Evolutionary conservation across 1,284 basidiomycete genomes (phyloP).

Genomic region (Mrakiaceae sp.): DNA sequence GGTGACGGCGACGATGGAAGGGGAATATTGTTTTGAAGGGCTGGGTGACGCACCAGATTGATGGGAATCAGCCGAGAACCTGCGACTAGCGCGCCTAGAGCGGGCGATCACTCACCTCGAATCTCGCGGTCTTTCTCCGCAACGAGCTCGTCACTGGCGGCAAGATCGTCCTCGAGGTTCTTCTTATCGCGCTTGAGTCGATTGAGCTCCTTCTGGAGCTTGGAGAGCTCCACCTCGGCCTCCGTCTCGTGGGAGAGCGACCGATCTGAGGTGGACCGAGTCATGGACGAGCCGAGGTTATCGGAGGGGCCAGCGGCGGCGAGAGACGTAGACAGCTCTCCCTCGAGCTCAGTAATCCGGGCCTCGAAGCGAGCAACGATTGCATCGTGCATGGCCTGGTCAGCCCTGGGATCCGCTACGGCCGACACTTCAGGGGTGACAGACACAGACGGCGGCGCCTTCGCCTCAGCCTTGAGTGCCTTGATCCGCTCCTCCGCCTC

Average conservation of each 20-base stretch:
- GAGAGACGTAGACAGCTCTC: slow-evolving; percentile 17
- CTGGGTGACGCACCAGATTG: not conserved
- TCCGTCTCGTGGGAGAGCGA: not conserved
- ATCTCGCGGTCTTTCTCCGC: slow-evolving; percentile 22
- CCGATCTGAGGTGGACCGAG: not conserved
- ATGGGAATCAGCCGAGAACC: no score
- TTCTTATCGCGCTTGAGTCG: slow-evolving; percentile 21
- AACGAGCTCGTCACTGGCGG: slow-evolving; percentile 22
- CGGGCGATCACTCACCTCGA: not conserved
- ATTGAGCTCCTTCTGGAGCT: slow-evolving; percentile 22
- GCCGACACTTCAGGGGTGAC: not conserved
- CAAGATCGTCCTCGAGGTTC: slow-evolving; percentile 19
- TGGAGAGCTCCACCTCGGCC: slow-evolving; percentile 14
- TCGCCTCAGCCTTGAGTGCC: not conserved
- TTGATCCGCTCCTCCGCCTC: slow-evolving; percentile 15
- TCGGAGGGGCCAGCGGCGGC: not conserved
- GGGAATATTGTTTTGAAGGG: slow-evolving; percentile 20
- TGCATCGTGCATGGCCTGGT: not conserved
- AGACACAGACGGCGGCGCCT: not conserved
- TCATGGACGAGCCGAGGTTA: not conserved
- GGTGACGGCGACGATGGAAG: slow-evolving; percentile 8
- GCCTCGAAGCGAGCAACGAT: not conserved
- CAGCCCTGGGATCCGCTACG: not conserved
- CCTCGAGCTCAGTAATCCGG: slow-evolving; percentile 17
- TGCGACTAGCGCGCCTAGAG: no score